phyloP scores from a whole-genome alignment of 2,329 filamentous ascomycete species.

The Colletotrichum plurivorum region DNA sequence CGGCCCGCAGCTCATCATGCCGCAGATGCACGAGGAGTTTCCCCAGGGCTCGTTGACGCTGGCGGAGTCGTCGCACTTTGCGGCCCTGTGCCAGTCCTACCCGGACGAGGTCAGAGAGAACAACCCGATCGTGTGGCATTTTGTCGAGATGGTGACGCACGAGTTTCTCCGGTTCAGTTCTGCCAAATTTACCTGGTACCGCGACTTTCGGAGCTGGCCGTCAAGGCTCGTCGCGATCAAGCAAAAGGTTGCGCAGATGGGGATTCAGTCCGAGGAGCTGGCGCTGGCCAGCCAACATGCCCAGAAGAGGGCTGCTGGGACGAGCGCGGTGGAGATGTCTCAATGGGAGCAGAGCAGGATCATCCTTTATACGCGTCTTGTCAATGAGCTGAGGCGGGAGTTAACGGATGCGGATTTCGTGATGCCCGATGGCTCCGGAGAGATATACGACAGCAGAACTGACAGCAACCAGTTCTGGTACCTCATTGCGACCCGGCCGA shows the following conservation, averaged over 20 bases:
- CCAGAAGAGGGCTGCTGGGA: too few species aligned
- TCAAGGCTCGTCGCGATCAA: too few species aligned
- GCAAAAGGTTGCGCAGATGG: background rate
- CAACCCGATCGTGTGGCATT: conserved; percentile 1
- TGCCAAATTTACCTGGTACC: background rate
- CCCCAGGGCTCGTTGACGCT: background rate
- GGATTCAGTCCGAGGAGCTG: background rate
- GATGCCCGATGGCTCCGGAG: background rate
- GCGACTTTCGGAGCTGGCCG: background rate
- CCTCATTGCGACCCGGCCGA: background rate
- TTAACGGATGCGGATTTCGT: background rate
- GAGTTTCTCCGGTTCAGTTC: background rate
- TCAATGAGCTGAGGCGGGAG: background rate
- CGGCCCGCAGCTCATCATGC: conserved; percentile 7
- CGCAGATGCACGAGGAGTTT: background rate
- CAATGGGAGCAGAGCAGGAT: too few species aligned
- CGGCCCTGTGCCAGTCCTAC: background rate
- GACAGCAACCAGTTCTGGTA: conserved; percentile 8
- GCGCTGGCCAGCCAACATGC: background rate
- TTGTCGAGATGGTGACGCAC: background rate
- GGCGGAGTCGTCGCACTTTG: too few species aligned
- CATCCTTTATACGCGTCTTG: too few species aligned
- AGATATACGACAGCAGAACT: background rate
- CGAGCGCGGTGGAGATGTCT: too few species aligned
- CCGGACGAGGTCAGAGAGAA: background rate